Base-by-base conservation (phyloP, 352 stramenopile genomes). In the Thalassiosira ordinaria region DNA sequence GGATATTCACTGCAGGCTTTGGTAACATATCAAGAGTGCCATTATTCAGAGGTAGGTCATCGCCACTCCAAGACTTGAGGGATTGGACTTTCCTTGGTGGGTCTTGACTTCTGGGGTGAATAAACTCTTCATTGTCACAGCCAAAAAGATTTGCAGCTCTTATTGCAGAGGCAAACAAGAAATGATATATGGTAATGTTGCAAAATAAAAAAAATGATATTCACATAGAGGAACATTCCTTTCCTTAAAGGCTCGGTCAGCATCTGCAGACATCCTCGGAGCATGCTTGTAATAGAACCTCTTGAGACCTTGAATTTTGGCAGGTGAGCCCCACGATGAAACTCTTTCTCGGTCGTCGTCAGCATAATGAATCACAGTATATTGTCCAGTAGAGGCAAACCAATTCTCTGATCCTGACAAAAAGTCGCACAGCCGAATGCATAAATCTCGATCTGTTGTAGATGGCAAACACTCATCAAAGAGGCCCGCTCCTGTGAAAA, bases 221-320 rank as follows among this genome's bases (percentile, higher is more conserved):
- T n/a, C n/a, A n/a, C n/a, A n/a, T n/a, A n/a, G n/a, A n/a, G n/a
- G n/a, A n/a, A n/a, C n/a, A n/a, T n/a, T n/a, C n/a, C 61, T 57
- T 20, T 3, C 24, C 33, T 70, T 70, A 22, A 70, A 70, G 5
- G 29, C 44, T 0, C 11, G 6, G 16, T 44, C 13, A 1, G 59
- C 8, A 1, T 16, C n/a, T 3, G 37, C 39, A 27, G 4, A 60
- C 61, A 70, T 70, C 16, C 61, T 59, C 46, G 61, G 44, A 16
- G 24, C 61, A 70, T 70, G 33, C 49, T 70, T 70, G 61, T 41
- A 33, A 39, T 70, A 70, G 24, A 70, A 70, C 13, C 9, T 59
- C 20, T 18, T 41, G 22, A 70, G 53, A 18, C 61, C 61, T 61
- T 70, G 46, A 35, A 70, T 70, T 27, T 70, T 70, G 24, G 61